A percentile compares a stretch with the other conserved stretches of the same genome.
These are phyloP conservation scores for Cladosporium sp. DNA, from an alignment of 2,329 filamentous ascomycete genomes.

Conservation along the genomic window DNA sequence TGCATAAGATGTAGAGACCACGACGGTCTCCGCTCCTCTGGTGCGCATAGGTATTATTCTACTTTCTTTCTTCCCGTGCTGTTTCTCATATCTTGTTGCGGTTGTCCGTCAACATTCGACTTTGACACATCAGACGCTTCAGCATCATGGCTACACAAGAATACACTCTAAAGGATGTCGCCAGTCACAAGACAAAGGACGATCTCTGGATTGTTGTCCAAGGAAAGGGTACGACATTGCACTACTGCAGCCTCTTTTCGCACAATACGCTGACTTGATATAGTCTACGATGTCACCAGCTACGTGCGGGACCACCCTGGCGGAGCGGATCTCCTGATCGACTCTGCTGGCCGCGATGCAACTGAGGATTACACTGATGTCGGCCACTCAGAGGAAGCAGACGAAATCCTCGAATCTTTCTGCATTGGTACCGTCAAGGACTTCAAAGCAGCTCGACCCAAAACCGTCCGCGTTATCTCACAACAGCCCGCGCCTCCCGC, in stretches of 20 bases:
- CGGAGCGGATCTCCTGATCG: slow-evolving; percentile 88
- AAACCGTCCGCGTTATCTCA: slow-evolving; percentile 8
- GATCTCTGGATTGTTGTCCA: slow-evolving; percentile 97
- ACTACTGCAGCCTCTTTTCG: not conserved
- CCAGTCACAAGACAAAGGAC: slow-evolving; percentile 94
- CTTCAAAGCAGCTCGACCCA: not conserved
- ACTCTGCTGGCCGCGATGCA: slow-evolving; percentile 93
- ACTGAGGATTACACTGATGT: slow-evolving; percentile 88
- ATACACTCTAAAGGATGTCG: slow-evolving; percentile 65
- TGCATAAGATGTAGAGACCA: not conserved
- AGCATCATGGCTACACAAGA: not conserved
- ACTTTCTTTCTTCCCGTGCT: not conserved
- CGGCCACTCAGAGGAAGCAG: slow-evolving; percentile 51
- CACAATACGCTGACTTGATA: not conserved
- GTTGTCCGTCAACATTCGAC: not conserved
- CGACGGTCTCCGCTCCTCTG: not conserved
- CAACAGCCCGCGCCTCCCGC: not conserved
- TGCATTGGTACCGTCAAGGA: slow-evolving; percentile 35
- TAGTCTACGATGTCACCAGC: slow-evolving; percentile 79
- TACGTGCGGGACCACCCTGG: slow-evolving; percentile 96
- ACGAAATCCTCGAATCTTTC: slow-evolving; percentile 38
- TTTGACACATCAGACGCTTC: not conserved
- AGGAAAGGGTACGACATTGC: slow-evolving; percentile 49
- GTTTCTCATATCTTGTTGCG: not conserved
- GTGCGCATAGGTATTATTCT: not conserved